Conservation (phyloP, 768 basidiomycete species). For the Piloderma croceum region DNA sequence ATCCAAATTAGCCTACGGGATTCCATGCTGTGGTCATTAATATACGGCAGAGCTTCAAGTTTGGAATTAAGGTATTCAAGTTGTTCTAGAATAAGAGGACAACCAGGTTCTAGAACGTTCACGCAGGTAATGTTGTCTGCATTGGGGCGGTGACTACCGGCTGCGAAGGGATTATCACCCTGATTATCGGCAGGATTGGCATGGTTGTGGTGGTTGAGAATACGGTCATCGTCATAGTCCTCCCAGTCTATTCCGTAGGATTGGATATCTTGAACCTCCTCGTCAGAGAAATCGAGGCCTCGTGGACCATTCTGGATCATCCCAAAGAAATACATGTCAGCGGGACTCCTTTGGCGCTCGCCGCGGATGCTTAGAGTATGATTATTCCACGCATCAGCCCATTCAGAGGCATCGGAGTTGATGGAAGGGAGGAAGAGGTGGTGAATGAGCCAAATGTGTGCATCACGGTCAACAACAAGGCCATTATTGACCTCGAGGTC, state of each 20-base stretch:
- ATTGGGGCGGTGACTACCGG: too few species aligned
- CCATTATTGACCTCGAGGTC: constrained; percentile 18
- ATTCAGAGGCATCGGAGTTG: constrained; percentile 10
- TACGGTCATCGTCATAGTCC: neutral
- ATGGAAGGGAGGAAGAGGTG: constrained; percentile 19
- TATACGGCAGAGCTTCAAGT: too few species aligned
- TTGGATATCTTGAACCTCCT: neutral
- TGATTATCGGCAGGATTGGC: too few species aligned
- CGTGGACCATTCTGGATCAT: constrained; percentile 8
- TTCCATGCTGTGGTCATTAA: too few species aligned
- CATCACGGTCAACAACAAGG: constrained; percentile 13
- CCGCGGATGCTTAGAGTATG: constrained; percentile 10
- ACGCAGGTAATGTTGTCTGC: too few species aligned
- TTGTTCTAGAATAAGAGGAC: too few species aligned
- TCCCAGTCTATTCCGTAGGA: constrained; percentile 6
- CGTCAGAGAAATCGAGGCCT: constrained; percentile 1
- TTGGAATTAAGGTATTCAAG: too few species aligned
- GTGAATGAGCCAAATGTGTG: constrained; percentile 25
- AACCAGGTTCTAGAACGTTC: too few species aligned
- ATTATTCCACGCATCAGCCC: constrained; percentile 16
- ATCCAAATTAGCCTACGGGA: too few species aligned
- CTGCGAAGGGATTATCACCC: too few species aligned
- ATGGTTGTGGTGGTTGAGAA: neutral
- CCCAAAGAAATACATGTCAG: constrained; percentile 19
- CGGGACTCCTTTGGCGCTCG: constrained; percentile 15